Evolutionary conservation across 306 rosid species (phyloP), one percentile per base, ranked within the genome.

Genomic region (Lathyrus tuberosus): DNA sequence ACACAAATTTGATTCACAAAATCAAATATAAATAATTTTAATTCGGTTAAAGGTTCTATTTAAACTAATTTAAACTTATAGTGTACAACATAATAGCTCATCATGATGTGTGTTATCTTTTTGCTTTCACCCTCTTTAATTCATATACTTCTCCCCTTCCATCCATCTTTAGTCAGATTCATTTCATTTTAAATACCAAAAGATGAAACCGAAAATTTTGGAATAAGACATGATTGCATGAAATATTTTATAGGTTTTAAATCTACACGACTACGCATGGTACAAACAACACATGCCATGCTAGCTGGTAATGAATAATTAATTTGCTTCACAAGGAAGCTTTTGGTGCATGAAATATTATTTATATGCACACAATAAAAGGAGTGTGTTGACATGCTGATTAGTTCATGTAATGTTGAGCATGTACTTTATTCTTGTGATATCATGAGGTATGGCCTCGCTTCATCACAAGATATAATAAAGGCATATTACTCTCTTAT

Each of bases 81-180:
- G 1, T 8, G 40, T 26, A 43, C 70, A 65, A 1, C 59, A 78
- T 78, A 0, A 78, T 78, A 28, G 26, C 82, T 16, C 73, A 78
- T 78, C 71, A 73, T 78, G 14, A 67, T 18, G 10, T 28, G 9
- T 78, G 15, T 65, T 44, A 33, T 67, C 70, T 38, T 66, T 40
- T 20, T 48, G 18, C 82, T 72, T 78, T 78, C 58, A 71, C 77
- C 56, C 57, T 44, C 24, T 33, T 63, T 35, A 42, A 5, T 61
- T 35, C 66, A 3, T 15, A 11, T 14, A 30, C 4, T 35, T 35
- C 14, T 17, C 20, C 28, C 48, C 47, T 68, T 57, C 8, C 6
- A n/a, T 44, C 17, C 49, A 47, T 47, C 52, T n/a, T 47, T 47
- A 47, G 6, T 47, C 20, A 15, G 1, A 6, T n/a, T 46, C n/a